Base-by-base conservation (phyloP, 306 rosid genomes). In the Canavalia gladiata region DNA sequence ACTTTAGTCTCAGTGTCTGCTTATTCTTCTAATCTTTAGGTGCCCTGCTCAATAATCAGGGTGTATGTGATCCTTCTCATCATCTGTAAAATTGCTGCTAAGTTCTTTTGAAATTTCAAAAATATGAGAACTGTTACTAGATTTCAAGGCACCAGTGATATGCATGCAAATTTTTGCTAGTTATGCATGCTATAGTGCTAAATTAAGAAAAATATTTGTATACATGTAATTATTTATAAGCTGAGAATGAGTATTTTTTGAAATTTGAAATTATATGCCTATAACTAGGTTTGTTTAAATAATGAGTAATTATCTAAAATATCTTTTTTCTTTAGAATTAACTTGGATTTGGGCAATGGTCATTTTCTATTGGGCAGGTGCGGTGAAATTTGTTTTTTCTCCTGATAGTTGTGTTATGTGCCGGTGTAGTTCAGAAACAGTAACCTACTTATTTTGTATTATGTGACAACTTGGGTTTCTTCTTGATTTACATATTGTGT, bases 61-160 rank as follows among this genome's bases (percentile, higher is more conserved):
- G 5, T n/a, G 68, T 25, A 43, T 55, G 18, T 45, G 13, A 5
- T 68, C 70, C 69, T 43, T 69, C 77, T 56, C 83, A 33, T n/a
- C 39, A 9, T 45, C 34, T 68, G 37, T 5, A 34, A 2, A 55
- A 2, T 12, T 55, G 37, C 50, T 12, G 46, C 29, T 1, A 57
- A 74, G 56, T 74, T 58, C 12, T 74, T 55, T 58, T 37, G 9
- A 10, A 55, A 34, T 42, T 67, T 52, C 63, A 11, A 6, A 33
- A 8, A 34, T 35, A n/a, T 51, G n/a, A 41, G 63, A 8, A 34
- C 55, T 35, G n/a, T 66, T 28, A 37, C 55, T 25, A 43, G 65
- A 35, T 37, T 34, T 30, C 8, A 2, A 31, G 76, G 37, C 59
- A 49, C 30, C 49, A 46, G 74, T 29, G 57, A 68, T 70, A 13